phyloP scores from a whole-genome alignment of 768 basidiomycete species.

The Cubamyces sp. region DNA sequence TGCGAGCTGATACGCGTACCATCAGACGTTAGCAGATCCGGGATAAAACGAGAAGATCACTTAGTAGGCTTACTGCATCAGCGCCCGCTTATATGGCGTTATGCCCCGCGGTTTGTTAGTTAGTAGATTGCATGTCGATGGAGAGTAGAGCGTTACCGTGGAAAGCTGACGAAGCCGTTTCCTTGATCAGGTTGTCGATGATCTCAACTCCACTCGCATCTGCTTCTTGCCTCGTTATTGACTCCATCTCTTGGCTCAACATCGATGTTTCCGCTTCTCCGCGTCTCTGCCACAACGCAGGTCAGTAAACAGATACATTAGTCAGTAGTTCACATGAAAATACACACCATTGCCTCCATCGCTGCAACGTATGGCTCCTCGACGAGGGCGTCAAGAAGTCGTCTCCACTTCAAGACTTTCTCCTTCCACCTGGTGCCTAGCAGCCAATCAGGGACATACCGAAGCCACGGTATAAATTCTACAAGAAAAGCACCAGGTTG shows the following conservation, averaged over 20 bases:
- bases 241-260: not conserved
- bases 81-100: not conserved
- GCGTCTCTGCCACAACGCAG: constrained; percentile 45
- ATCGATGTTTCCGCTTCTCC: not conserved
- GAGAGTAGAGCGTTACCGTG: too few relatives aligned
- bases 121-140: too few relatives aligned
- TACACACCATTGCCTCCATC: constrained; percentile 52
- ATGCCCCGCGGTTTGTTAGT: too few relatives aligned
- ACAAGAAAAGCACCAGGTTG: too few relatives aligned
- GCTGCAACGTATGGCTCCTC: constrained; percentile 61
- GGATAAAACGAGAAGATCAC: too few relatives aligned
- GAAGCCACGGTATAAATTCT: too few relatives aligned
- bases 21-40: too few relatives aligned
- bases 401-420: constrained; percentile 61
- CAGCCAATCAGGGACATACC: constrained; percentile 59
- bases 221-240: too few relatives aligned
- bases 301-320: too few relatives aligned
- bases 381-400: constrained; percentile 59
- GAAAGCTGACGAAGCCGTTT: constrained; percentile 8
- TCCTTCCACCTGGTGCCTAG: constrained; percentile 66
- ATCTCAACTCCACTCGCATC: not conserved
- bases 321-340: too few relatives aligned
- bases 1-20: too few relatives aligned
- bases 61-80: constrained; percentile 1
- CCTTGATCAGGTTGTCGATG: constrained; percentile 1